Conservation (phyloP, 2,329 filamentous ascomycete genomes). For the Ceratocystis eucalypticola region DNA sequence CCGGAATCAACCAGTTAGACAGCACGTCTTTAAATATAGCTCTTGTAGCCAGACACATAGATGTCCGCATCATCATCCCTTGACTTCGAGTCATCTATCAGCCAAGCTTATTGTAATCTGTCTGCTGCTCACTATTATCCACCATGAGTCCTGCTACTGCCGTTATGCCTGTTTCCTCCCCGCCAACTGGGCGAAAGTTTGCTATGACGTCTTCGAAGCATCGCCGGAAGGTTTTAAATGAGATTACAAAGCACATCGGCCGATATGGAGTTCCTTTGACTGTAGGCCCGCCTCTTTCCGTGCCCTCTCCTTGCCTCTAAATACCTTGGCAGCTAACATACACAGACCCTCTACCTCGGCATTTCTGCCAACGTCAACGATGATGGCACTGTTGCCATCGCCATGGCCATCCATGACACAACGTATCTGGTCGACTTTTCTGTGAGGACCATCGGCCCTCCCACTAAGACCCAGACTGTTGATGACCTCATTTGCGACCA, state of each 20-base stretch:
- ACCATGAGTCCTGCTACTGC: slow-evolving; percentile 5
- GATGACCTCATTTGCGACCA: slow-evolving; percentile 43
- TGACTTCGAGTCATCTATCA: background rate
- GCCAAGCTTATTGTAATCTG: slow-evolving; percentile 7
- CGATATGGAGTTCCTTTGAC: slow-evolving; percentile 35
- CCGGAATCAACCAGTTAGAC: background rate
- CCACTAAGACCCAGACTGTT: slow-evolving; percentile 28
- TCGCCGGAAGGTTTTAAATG: slow-evolving; percentile 35
- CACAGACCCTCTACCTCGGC: slow-evolving; percentile 46
- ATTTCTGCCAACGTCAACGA: slow-evolving; percentile 43
- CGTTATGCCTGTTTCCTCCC: background rate
- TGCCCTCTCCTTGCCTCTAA: background rate
- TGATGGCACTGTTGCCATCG: slow-evolving; percentile 42
- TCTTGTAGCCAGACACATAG: background rate
- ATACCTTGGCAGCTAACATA: background rate
- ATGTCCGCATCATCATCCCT: background rate
- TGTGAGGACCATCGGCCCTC: slow-evolving; percentile 42
- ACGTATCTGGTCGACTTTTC: slow-evolving; percentile 63
- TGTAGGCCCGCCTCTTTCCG: slow-evolving; percentile 25
- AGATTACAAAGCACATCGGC: slow-evolving; percentile 31
- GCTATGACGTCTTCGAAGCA: slow-evolving; percentile 34
- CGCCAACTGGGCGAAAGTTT: slow-evolving; percentile 28
- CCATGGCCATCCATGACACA: slow-evolving; percentile 58
- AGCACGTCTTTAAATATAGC: background rate
- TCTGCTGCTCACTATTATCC: background rate